phyloP scores from a whole-genome alignment of 768 basidiomycete species.

The Rhodotorula diobovata region DNA sequence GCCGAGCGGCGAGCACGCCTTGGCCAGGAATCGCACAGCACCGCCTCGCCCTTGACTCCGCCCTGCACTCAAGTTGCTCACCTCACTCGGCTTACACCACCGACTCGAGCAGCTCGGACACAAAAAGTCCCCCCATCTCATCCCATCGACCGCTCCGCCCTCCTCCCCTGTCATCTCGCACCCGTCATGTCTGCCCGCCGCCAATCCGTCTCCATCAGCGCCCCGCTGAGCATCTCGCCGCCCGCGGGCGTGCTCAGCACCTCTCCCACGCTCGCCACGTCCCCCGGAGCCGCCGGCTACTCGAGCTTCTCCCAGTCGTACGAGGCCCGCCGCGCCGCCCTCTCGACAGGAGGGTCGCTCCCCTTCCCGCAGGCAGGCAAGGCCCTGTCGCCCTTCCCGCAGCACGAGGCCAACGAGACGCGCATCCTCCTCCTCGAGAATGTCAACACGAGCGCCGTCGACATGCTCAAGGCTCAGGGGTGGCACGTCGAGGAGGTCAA shows the following conservation, averaged over 20 bases:
- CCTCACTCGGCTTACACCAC: too few species aligned
- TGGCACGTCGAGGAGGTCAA: conserved; percentile 86
- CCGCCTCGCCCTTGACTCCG: neutral
- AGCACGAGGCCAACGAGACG: conserved; percentile 48
- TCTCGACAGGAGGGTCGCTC: neutral
- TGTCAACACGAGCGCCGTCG: conserved; percentile 60
- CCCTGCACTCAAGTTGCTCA: neutral
- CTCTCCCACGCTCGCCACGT: neutral
- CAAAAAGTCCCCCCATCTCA: neutral
- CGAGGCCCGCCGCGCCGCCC: conserved; percentile 1
- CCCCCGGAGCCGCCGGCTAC: conserved; percentile 1
- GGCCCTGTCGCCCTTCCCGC: conserved; percentile 34
- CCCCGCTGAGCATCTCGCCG: neutral
- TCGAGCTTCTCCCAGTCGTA: conserved; percentile 9
- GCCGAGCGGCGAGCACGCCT: neutral
- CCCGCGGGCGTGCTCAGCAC: neutral
- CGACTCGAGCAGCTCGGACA: too few species aligned
- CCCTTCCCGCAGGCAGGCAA: conserved; percentile 32
- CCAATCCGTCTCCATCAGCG: neutral
- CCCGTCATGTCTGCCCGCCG: neutral
- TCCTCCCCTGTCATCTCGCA: neutral
- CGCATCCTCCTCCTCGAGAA: conserved; percentile 86
- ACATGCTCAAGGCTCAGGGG: conserved; percentile 70
- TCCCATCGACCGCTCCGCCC: neutral
- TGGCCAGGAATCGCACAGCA: neutral